Evolutionary conservation across 2,329 filamentous ascomycete species (phyloP).

Genomic region (Penicillium sp.): DNA sequence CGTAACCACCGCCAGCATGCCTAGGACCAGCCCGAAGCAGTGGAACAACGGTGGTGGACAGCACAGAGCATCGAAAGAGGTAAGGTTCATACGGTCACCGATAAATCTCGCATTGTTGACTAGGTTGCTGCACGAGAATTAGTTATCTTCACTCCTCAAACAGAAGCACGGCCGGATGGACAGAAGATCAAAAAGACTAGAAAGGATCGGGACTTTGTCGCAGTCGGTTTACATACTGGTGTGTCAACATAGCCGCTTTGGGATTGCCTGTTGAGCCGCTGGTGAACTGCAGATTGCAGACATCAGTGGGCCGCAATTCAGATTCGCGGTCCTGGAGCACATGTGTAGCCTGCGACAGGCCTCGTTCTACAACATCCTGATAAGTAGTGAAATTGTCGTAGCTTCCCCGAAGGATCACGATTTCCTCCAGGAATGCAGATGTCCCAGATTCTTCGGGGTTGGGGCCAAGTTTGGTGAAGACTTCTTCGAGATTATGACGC

Average conservation of each 20-base stretch:
- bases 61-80: slow-evolving; percentile 64
- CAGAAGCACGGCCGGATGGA: too few species aligned
- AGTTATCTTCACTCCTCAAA: not conserved
- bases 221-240: slow-evolving; percentile 49
- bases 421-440: slow-evolving; percentile 43
- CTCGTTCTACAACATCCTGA: slow-evolving; percentile 53
- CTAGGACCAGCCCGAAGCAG: slow-evolving; percentile 77
- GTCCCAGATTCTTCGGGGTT: slow-evolving; percentile 31
- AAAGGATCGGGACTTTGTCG: not conserved
- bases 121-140: slow-evolving; percentile 32
- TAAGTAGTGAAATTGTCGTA: slow-evolving; percentile 58
- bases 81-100: slow-evolving; percentile 69
- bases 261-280: slow-evolving; percentile 69
- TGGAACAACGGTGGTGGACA: slow-evolving; percentile 83
- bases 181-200: not conserved
- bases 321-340: slow-evolving; percentile 53
- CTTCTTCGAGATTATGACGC: slow-evolving; percentile 57
- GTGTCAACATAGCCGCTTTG: slow-evolving; percentile 71
- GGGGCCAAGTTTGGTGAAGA: slow-evolving; percentile 53
- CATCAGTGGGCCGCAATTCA: slow-evolving; percentile 60
- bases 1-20: slow-evolving; percentile 66
- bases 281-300: slow-evolving; percentile 72
- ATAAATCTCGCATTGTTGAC: slow-evolving; percentile 67
- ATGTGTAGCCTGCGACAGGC: slow-evolving; percentile 49
- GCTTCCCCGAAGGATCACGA: slow-evolving; percentile 60